Evolutionary conservation across 139 green algal genomes (phyloP), one percentile per base, ranked within the genome.

Genomic region (Chlorella sp.): DNA sequence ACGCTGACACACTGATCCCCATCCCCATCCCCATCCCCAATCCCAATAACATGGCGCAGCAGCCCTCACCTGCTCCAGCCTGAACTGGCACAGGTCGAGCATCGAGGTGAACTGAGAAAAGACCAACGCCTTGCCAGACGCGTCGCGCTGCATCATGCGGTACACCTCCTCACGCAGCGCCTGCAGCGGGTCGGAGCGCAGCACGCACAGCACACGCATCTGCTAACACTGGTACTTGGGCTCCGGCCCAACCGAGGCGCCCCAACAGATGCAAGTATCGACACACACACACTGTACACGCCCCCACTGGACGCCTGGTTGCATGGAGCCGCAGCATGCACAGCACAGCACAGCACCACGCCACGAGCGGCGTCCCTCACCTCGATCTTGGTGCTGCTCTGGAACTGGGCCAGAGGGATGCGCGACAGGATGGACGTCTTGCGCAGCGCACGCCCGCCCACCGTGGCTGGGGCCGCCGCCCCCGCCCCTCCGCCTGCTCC

Each of bases 41-140:
- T n/a, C n/a, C n/a, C n/a, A n/a, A n/a, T n/a, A n/a, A n/a, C n/a
- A n/a, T n/a, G n/a, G n/a, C 42, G 10, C 42, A 17, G 42, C 42
- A 26, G 10, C 24, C 0, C 73, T 0, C 69, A 91, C 89, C 88
- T 93, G 85, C 61, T 91, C 70, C 62, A 97, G 84, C 5, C 92
- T 77, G 79, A 84, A 93, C 34, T 86, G 72, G 55, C 90, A 83
- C 23, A 98, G 81, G 63, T 96, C 93, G 62, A 98, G 83, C 87
- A 98, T 96, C 75, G 79, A 91, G 3, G 93, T 98, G 88, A 97
- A 98, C 88, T 98, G 93, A 34, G 49, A 84, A 85, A 98, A 98
- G 35, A 98, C 88, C 35, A 98, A 91, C 55, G 83, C 87, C 84
- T 97, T 97, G 79, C 88, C 84, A 32, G 71, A 67, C 5, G 90